Percentiles rank a stretch among this genome's conserved stretches.
Evolutionary conservation across 805 yeast species (phyloP).

Genomic region (Danielia reshetovae): DNA sequence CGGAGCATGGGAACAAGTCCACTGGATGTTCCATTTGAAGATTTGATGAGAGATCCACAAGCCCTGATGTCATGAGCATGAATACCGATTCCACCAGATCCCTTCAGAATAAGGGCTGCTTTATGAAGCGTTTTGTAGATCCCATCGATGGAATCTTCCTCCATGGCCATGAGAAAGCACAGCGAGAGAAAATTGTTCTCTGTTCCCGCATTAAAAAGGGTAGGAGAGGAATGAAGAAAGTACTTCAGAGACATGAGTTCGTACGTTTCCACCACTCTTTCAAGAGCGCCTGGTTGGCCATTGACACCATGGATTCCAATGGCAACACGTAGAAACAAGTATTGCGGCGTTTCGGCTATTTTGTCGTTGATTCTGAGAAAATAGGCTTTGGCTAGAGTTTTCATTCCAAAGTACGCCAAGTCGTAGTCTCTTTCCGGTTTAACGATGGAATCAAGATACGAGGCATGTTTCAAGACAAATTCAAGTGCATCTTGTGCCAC

Average conservation of each 20-base stretch:
- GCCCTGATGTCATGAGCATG: slow-evolving; percentile 86
- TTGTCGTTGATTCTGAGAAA: slow-evolving; percentile 48
- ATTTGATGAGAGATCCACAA: slow-evolving; percentile 82
- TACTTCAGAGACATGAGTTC: slow-evolving; percentile 80
- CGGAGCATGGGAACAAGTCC: slow-evolving; percentile 96
- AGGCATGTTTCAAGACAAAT: slow-evolving; percentile 60
- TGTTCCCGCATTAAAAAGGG: slow-evolving; percentile 91
- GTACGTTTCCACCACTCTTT: slow-evolving; percentile 69
- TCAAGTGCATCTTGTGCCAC: slow-evolving; percentile 63
- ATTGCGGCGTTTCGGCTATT: slow-evolving; percentile 91
- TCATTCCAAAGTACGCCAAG: slow-evolving; percentile 83
- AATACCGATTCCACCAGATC: slow-evolving; percentile 94
- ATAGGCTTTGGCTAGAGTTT: slow-evolving; percentile 87
- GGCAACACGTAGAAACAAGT: slow-evolving; percentile 84
- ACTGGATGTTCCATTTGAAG: slow-evolving; percentile 88
- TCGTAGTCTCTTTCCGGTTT: slow-evolving; percentile 74
- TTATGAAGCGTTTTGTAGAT: slow-evolving; percentile 85
- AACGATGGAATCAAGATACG: slow-evolving; percentile 67
- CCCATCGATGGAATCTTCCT: slow-evolving; percentile 93
- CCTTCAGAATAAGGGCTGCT: slow-evolving; percentile 85
- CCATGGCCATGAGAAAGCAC: slow-evolving; percentile 87
- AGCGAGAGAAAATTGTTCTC: slow-evolving; percentile 83
- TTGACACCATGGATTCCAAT: slow-evolving; percentile 81
- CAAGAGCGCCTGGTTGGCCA: slow-evolving; percentile 34
- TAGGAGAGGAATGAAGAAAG: slow-evolving; percentile 94